phyloP scores from a whole-genome alignment of 306 rosid species.

The Nissolia schottii region DNA sequence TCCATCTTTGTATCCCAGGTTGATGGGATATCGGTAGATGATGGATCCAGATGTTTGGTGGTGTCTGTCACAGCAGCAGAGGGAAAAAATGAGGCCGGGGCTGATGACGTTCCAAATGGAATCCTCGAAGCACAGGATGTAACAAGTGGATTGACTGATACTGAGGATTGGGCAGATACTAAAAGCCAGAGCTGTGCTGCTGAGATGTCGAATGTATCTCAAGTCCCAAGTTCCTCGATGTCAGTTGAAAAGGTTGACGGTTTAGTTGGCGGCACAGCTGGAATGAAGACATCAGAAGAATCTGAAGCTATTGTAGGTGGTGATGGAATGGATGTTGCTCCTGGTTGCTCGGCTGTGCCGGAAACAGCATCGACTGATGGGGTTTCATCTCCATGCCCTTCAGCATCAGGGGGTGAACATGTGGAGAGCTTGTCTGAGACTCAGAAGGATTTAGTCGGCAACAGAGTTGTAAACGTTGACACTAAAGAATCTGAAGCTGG shows the following conservation, averaged over 20 bases:
- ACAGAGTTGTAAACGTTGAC: background rate
- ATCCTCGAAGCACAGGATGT: slow-evolving; percentile 14
- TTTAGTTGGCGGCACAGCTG: slow-evolving; percentile 11
- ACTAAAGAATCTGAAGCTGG: slow-evolving; percentile 23
- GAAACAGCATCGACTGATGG: slow-evolving; percentile 1
- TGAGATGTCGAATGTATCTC: slow-evolving; percentile 6
- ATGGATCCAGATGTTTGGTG: background rate
- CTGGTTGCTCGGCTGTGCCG: slow-evolving; percentile 7
- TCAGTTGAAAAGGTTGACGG: slow-evolving; percentile 11
- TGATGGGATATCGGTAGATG: background rate
- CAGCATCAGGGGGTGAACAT: slow-evolving; percentile 25
- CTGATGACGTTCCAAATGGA: slow-evolving; percentile 12
- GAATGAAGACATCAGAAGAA: slow-evolving; percentile 10
- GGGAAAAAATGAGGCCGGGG: background rate
- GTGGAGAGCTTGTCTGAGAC: slow-evolving; percentile 31
- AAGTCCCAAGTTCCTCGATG: slow-evolving; percentile 5
- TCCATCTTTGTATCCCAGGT: slow-evolving; percentile 21
- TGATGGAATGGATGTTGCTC: slow-evolving; percentile 17
- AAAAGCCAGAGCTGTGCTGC: background rate
- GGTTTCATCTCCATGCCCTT: slow-evolving; percentile 3
- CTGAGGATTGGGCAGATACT: slow-evolving; percentile 11
- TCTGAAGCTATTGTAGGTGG: slow-evolving; percentile 9
- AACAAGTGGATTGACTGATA: slow-evolving; percentile 17
- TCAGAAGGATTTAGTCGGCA: slow-evolving; percentile 21
- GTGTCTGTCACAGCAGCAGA: background rate